Base-by-base conservation (phyloP, 2,329 filamentous ascomycete species). In the Rugonectria rugulosa region DNA sequence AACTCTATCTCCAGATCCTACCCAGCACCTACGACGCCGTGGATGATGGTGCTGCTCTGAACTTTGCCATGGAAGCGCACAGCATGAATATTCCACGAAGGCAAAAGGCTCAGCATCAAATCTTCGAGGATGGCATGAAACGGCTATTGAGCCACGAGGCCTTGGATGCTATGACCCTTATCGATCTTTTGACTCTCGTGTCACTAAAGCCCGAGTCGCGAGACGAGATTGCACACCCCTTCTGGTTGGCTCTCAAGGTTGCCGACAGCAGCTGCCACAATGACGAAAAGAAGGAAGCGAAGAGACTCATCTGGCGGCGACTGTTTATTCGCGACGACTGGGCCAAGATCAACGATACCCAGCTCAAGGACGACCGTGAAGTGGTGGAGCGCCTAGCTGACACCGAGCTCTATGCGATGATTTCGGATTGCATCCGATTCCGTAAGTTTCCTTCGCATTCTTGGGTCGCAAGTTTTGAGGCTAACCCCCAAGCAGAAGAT, bases 251-350 rank as follows among this genome's bases (percentile, higher is more conserved):
- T 19, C 80, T 96, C 15, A 78, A 82, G 67, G 83, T 82, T 49
- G 84, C 76, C 67, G 81, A 77, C 72, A 81, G 77, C 68, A 85
- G 77, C 62, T 81, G 80, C 65, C 79, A 72, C 65, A 78, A 77
- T 61, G 86, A 78, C 15, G 81, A 84, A n/a, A 80, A 83, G 40
- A 81, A 82, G 60, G 81, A 88, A 60, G 82, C 82, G 5, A 79
- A 81, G 70, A 75, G 78, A 14, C 76, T 86, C 32, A 90, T 98
- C 59, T 99, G 95, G 95, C 89, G 95, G 69, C 86, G 95, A 49
- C 88, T 92, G 58, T 90, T 90, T 67, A 82, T 94, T 62, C 86
- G 88, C 44, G 93, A 97, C 71, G 86, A 97, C 69, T 99, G 95
- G 95, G 78, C 83, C 21, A 80, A 78, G 55, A 83, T 96, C 69